Base-by-base conservation (phyloP, 192 early-diverging fungal genomes). In the Gaertneriomyces sp. region DNA sequence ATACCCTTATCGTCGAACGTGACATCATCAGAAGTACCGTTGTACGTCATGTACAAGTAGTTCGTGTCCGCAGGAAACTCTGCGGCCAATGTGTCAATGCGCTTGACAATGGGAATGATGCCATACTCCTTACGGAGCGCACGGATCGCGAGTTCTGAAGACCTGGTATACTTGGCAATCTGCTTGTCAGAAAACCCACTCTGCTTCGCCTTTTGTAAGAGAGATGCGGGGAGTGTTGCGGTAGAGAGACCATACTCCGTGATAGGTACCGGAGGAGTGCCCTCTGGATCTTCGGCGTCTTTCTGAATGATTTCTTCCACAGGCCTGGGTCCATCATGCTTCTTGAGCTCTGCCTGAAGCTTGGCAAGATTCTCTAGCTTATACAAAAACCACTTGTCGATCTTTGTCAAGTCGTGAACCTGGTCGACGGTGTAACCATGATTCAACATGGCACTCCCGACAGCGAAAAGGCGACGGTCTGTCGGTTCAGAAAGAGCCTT, bases 11-110 rank as follows among this genome's bases (percentile, higher is more conserved):
- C 95, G 25, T 88, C 74, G 60, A 98, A 98, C 8, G 51, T 62
- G 16, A 98, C 91, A 69, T 98, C 95, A 60, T 96, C 79, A 0
- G 87, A 83, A 0, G 86, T 74, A 4, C 88, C 95, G 74, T 94
- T 94, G 83, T 98, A 98, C n/a, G 94, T 96, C n/a, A 88, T 95
- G 84, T 96, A 98, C 7, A 98, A 80, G 69, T 98, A 98, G 76
- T 98, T 98, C 46, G 95, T 98, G 52, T 88, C 79, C 38, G 94
- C 92, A 53, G 95, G 95, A 81, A 96, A 96, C 76, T 98, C 95
- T 47, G 92, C 95, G 53, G 94, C 95, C 55, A 96, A 74, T 5
- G 94, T 96, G 74, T 98, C 95, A 57, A 98, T 96, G 54, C 91
- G 88, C 82, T 98, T 98, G 41, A 94, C 93, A 57, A 86, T 87